Base-by-base conservation (phyloP, 306 rosid species). In the Sicyos baderoa region DNA sequence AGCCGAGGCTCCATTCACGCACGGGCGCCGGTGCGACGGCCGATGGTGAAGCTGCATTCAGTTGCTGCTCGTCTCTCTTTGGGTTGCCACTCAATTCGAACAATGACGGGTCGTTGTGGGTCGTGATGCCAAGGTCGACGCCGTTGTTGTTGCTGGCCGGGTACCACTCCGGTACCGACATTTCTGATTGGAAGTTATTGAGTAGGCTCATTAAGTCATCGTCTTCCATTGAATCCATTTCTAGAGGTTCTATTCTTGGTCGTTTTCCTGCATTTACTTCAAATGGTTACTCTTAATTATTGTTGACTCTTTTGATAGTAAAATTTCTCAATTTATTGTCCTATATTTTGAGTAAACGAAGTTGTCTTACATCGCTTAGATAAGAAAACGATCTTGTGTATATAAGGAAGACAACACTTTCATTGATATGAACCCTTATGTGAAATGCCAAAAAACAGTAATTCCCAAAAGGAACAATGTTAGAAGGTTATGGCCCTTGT, bases 191-290 rank as follows among this genome's bases (percentile, higher is more conserved):
- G 54, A 79, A 85, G 65, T 87, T 76, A 68, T 71, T 78, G 51
- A 89, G 88, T 68, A 92, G 49, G 84, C 91, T 85, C 68, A 76
- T 50, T 86, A 87, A 72, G 70, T 91, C 96, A 68, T 91, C 96
- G 63, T 89, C 96, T 27, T 82, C 91, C 85, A 87, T 68, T 10
- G 79, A 66, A 22, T 75, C 79, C 82, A 84, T 77, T 73, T 78
- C 45, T 64, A 82, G 1, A n/a, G 79, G 82, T 70, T 78, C 84
- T 59, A 78, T 80, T 2, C 70, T 71, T 18, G 52, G 27, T 79
- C 83, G 82, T 75, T 82, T 74, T 63, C 77, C 94, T 84, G 76
- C 3, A 9, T 44, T 12, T 14, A 11, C n/a, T 63, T 42, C 52
- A 18, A 32, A 32, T 7, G 12, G 49, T 60, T 60, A 60, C 15